Base-by-base conservation (phyloP, 345 rosid genomes). In the Cardiospermum halicacabum region DNA sequence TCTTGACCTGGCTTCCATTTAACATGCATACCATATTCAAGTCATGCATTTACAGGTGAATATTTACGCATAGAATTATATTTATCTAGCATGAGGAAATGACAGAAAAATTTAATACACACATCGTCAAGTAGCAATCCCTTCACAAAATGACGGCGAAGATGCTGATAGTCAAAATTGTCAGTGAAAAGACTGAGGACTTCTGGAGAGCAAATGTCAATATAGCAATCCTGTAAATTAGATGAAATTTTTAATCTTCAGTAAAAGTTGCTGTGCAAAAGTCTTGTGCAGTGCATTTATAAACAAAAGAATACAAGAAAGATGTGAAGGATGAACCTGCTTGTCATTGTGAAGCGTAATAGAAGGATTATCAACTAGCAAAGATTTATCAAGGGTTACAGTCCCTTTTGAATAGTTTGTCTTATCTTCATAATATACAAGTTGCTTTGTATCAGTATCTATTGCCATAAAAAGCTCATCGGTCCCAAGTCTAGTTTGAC, bases 121-220 rank as follows among this genome's bases (percentile, higher is more conserved):
- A 89, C 96, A 89, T 94, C 99, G 78, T 94, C 97, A 72, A 84
- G 82, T 67, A 94, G 89, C 77, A 94, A 77, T 65, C 97, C 97
- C 62, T 91, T 91, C n/a, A 89, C 87, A 60, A 94, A 94, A 80
- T 94, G 96, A 62, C 91, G 97, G 9, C 99, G 87, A 6, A 94
- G 81, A 73, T 94, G 96, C 53, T 91, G 99, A 69, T 94, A 91
- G 69, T 94, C 97, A 79, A 94, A 94, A 81, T 94, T 94, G 77
- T 91, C 97, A 1, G 91, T 89, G 78, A 94, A 94, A 70, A 91
- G 96, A 75, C 96, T 89, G 50, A 89, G 88, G 55, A 89, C 99
- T 82, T 94, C 96, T 8, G 82, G 88, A 42, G 96, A 84, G 67
- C 99, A 94, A 15, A 94, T 81, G 56, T 94, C 97, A 67, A 94